Base-by-base conservation (phyloP, 768 basidiomycete species). In the Lepiota brunneoincarnata region DNA sequence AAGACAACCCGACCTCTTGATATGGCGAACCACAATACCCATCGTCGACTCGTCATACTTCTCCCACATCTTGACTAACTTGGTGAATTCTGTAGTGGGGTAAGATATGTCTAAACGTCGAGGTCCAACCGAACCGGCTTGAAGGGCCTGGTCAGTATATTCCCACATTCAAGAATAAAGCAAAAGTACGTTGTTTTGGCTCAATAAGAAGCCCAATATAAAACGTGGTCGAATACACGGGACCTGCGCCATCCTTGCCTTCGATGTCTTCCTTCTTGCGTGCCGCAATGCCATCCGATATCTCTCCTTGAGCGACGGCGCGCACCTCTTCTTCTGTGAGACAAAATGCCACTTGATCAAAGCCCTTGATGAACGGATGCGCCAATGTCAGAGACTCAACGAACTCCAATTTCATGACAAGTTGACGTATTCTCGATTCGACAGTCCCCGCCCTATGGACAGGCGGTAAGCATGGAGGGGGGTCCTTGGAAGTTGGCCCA, bases 381-480 rank as follows among this genome's bases (percentile, higher is more conserved):
- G 94, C 95, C 55, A 94, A 76, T 52, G 85, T 83, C 63, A 99
- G 77, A 53, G 91, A 87, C 57, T 98, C 97, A 61, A 94, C 93
- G 61, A 87, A 91, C 76, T 98, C 96, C 49, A 99, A 85, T 74
- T 97, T 97, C 87, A 96, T 95, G 51, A 99, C 94, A 24, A 99
- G 80, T 69, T 94, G 94, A 40, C 97, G 86, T 75, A 98, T 80
- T 62, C 91, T 84, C 18, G 97, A 98, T 73, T 99, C 96, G 24
- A 99, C 97, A n/a, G 95, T 98, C 40, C 96, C 96, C n/a, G 93
- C 69, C 79, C 79, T 81, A 51, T 15, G 24, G 10, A 49, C 53
- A 26, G 10, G 45, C 38, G 26, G 40, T 55, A 41, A 47, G 43
- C 26, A 46, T 24, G n/a, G 28, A 46, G 35, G 6, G 20, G 20